Evolutionary conservation across 2,329 filamentous ascomycete species (phyloP).

Genomic region (Calonectria pseudoreteaudii): DNA sequence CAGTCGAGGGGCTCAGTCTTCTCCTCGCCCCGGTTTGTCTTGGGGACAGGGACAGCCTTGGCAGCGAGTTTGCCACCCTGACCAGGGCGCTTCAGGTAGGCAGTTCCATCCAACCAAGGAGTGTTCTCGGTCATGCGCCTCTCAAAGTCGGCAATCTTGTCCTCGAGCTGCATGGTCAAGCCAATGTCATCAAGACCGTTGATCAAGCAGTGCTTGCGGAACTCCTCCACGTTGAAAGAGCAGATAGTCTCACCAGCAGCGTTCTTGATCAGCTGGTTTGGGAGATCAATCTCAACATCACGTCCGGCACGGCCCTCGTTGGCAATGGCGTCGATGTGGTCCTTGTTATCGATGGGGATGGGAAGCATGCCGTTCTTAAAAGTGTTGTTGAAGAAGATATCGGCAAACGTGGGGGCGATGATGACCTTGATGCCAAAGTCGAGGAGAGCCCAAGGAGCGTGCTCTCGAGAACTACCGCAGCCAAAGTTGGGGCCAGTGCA

Average conservation of each 20-base stretch:
- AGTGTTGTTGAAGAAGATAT: slow-evolving; percentile 99
- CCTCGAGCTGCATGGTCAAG: slow-evolving; percentile 90
- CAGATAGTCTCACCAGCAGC: slow-evolving; percentile 79
- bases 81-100: slow-evolving; percentile 76
- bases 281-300: slow-evolving; percentile 91
- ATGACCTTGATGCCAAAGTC: slow-evolving; percentile 97
- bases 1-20: slow-evolving; percentile 90
- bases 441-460: slow-evolving; percentile 95
- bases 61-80: slow-evolving; percentile 66
- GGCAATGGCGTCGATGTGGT: slow-evolving; percentile 76
- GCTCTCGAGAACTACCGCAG: slow-evolving; percentile 91
- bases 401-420: slow-evolving; percentile 81
- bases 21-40: slow-evolving; percentile 88
- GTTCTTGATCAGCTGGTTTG: slow-evolving; percentile 85
- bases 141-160: slow-evolving; percentile 90
- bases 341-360: slow-evolving; percentile 77
- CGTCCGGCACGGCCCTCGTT: slow-evolving; percentile 81
- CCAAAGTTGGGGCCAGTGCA: slow-evolving; percentile 95
- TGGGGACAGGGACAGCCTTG: slow-evolving; percentile 79
- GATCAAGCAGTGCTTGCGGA: slow-evolving; percentile 92
- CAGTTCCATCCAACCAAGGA: slow-evolving; percentile 91
- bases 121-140: slow-evolving; percentile 79
- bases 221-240: slow-evolving; percentile 89
- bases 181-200: slow-evolving; percentile 97
- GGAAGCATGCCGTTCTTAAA: slow-evolving; percentile 99